Conservation (phyloP, 1,139 yeast genomes). For the Lodderomyces metapsilosis region DNA sequence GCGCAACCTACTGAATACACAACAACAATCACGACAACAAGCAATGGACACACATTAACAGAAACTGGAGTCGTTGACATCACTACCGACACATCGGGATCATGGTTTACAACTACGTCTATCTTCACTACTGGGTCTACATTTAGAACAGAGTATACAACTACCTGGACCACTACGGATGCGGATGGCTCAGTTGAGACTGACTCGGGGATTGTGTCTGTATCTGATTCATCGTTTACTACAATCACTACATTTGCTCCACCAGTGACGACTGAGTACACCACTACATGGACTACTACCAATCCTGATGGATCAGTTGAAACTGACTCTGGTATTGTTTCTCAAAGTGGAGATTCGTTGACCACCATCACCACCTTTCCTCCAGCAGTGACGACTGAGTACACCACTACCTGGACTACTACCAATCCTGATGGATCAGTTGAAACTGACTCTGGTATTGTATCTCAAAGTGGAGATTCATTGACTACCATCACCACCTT, state of each 20-base stretch:
- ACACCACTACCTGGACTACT: too few relatives aligned
- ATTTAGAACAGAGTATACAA: constrained; percentile 4
- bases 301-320: constrained; percentile 8
- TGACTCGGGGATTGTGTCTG: constrained; percentile 16
- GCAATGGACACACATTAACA: constrained; percentile 10
- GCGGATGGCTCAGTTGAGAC: constrained; percentile 11
- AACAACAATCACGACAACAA: neutral
- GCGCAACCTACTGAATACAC: constrained; percentile 8
- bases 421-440: too few relatives aligned
- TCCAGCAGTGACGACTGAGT: neutral
- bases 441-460: too few relatives aligned
- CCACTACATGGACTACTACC: constrained; percentile 6
- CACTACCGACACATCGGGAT: constrained; percentile 1
- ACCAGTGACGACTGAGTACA: neutral
- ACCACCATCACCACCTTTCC: neutral
- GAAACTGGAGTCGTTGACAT: constrained; percentile 12
- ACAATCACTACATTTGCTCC: constrained; percentile 5
- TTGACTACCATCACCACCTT: too few relatives aligned
- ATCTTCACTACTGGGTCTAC: constrained; percentile 8
- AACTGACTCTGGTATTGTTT: constrained; percentile 4
- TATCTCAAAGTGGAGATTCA: too few relatives aligned
- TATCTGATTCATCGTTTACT: constrained; percentile 6
- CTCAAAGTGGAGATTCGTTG: too few relatives aligned
- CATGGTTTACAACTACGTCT: constrained; percentile 9
- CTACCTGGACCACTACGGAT: constrained; percentile 4